These are phyloP conservation scores for Botrytis hyacinthi DNA, from an alignment of 2,329 filamentous ascomycete genomes.

Conservation along the genomic window DNA sequence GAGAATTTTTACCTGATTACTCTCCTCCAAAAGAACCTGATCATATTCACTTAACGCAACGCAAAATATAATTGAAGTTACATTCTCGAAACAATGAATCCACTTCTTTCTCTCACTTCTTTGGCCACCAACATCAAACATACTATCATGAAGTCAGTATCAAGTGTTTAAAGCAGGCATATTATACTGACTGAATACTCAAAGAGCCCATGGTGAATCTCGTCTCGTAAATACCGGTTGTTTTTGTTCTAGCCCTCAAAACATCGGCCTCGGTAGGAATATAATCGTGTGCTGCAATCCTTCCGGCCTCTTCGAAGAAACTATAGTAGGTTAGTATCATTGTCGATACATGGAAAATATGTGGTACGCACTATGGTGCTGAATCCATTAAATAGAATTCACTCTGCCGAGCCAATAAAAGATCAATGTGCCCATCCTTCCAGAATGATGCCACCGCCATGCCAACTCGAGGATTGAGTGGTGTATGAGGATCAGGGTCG, in stretches of 20 bases:
- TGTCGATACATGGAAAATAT: no score
- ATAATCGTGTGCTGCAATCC: constrained; percentile 82
- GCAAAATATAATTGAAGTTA: constrained; percentile 99
- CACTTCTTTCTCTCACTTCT: constrained; percentile 98
- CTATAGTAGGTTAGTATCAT: constrained; percentile 48
- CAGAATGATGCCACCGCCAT: constrained; percentile 83
- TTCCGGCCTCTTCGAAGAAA: constrained; percentile 89
- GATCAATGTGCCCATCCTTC: constrained; percentile 80
- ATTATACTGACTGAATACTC: constrained; percentile 83
- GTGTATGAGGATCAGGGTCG: constrained; percentile 83
- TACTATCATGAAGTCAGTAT: constrained; percentile 54
- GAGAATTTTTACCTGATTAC: constrained; percentile 72
- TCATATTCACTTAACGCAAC: constrained; percentile 98
- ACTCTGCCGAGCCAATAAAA: constrained; percentile 87
- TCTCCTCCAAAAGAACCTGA: constrained; percentile 93
- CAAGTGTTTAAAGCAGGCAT: neutral
- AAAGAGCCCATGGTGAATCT: constrained; percentile 97
- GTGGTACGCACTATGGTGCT: constrained; percentile 75
- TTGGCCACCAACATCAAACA: constrained; percentile 98
- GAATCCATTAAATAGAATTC: constrained; percentile 99
- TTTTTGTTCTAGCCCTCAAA: constrained; percentile 92
- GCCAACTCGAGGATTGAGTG: constrained; percentile 77
- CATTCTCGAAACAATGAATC: constrained; percentile 99
- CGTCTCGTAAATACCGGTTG: constrained; percentile 98
- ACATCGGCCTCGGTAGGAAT: constrained; percentile 94